Conservation (phyloP, 495 filamentous ascomycete genomes). For the Lepraria neglecta region DNA sequence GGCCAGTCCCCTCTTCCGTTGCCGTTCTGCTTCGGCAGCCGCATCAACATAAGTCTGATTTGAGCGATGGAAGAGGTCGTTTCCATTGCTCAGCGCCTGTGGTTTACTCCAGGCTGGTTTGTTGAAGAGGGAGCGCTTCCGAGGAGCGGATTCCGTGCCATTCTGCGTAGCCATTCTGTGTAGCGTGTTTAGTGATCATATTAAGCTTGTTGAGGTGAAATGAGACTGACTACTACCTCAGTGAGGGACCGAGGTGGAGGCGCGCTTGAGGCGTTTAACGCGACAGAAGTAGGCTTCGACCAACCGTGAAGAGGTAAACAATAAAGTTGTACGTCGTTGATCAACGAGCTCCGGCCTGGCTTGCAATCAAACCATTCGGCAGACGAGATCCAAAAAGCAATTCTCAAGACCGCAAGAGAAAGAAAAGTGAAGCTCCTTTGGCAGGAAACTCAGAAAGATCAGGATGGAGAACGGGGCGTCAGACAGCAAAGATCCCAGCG, state of each 20-base stretch:
- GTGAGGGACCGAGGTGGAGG: not conserved
- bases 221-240: not conserved
- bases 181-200: not conserved
- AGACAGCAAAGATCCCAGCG: constrained; percentile 81
- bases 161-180: constrained; percentile 14
- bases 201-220: too few relatives aligned
- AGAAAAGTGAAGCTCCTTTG: not conserved
- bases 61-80: constrained; percentile 62
- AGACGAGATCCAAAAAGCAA: too few relatives aligned
- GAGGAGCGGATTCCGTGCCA: constrained; percentile 18
- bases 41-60: constrained; percentile 56
- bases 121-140: constrained; percentile 62
- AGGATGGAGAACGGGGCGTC: constrained; percentile 68
- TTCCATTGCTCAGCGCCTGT: constrained; percentile 38
- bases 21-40: constrained; percentile 47
- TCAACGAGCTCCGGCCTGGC: too few relatives aligned
- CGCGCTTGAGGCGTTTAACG: not conserved
- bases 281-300: not conserved
- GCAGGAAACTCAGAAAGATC: not conserved
- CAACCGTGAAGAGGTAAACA: too few relatives aligned
- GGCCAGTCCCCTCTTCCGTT: constrained; percentile 33
- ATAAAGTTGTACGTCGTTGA: too few relatives aligned
- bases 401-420: not conserved
- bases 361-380: not conserved
- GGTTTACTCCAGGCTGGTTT: constrained; percentile 53